Conservation (phyloP, 768 basidiomycete species). For the Boletus rubroflammeus region DNA sequence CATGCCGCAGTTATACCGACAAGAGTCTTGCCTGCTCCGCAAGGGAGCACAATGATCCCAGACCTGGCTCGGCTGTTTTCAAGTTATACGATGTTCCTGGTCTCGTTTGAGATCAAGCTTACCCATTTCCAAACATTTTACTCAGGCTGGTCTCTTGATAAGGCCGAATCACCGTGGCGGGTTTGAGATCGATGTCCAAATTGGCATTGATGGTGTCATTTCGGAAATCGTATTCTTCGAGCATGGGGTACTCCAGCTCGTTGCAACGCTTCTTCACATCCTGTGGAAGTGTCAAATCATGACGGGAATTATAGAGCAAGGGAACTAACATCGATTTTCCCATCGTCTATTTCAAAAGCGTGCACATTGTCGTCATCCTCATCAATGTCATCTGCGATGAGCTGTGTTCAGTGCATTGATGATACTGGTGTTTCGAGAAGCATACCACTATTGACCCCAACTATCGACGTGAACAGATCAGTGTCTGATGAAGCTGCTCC, state of each 20-base stretch:
- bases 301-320: slow-evolving; percentile 1
- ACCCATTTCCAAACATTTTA: slow-evolving; percentile 99
- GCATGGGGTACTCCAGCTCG: slow-evolving; percentile 95
- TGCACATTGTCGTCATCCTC: slow-evolving; percentile 98
- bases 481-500: slow-evolving; percentile 47
- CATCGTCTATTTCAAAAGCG: slow-evolving; percentile 92
- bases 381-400: slow-evolving; percentile 79
- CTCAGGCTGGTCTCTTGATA: slow-evolving; percentile 98
- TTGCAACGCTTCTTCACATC: slow-evolving; percentile 96
- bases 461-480: slow-evolving; percentile 92
- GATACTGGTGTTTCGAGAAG: slow-evolving; percentile 1
- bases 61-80: slow-evolving; percentile 82
- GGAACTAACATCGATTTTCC: slow-evolving; percentile 79
- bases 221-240: slow-evolving; percentile 98
- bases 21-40: slow-evolving; percentile 97
- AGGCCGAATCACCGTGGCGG: slow-evolving; percentile 93
- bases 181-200: slow-evolving; percentile 97
- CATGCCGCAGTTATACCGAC: slow-evolving; percentile 99
- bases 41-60: slow-evolving; percentile 97
- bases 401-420: not conserved
- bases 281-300: slow-evolving; percentile 38
- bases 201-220: slow-evolving; percentile 96
- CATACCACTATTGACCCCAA: slow-evolving; percentile 86
- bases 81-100: slow-evolving; percentile 1
- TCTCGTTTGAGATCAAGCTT: slow-evolving; percentile 18